A percentile compares a stretch with the other conserved stretches of the same genome.
phyloP scores from a whole-genome alignment of 2,329 filamentous ascomycete genomes.

The Stagonosporopsis cucurbitacearum region DNA sequence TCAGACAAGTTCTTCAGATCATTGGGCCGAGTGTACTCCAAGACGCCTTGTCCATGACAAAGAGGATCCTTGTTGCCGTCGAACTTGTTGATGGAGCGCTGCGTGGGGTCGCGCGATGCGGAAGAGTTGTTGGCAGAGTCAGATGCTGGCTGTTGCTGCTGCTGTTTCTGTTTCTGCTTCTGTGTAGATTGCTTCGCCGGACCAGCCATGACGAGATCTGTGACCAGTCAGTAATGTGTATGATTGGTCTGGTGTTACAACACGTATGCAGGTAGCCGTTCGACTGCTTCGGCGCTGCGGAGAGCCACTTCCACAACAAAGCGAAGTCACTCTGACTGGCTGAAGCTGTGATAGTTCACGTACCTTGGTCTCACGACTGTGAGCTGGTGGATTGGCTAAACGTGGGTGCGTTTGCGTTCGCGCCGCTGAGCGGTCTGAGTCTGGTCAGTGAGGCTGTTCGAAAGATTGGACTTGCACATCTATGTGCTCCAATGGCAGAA shows the following conservation, averaged over 20 bases:
- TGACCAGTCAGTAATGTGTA: slow-evolving; percentile 26
- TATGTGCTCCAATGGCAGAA: slow-evolving; percentile 13
- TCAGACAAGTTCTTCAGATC: slow-evolving; percentile 48
- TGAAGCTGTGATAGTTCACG: slow-evolving; percentile 3
- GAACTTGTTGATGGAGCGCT: slow-evolving; percentile 37
- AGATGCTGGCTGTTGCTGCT: slow-evolving; percentile 14
- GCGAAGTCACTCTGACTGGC: background rate
- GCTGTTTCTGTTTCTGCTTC: slow-evolving; percentile 32
- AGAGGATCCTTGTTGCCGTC: slow-evolving; percentile 47
- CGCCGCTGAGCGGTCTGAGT: slow-evolving; percentile 19
- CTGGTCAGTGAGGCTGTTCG: slow-evolving; percentile 19
- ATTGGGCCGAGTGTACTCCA: slow-evolving; percentile 36
- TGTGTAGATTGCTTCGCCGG: slow-evolving; percentile 45
- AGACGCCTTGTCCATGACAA: background rate
- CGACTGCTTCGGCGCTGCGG: background rate
- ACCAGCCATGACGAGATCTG: slow-evolving; percentile 46
- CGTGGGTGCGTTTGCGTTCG: slow-evolving; percentile 16
- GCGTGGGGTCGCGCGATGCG: slow-evolving; percentile 33
- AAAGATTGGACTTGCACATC: slow-evolving; percentile 13
- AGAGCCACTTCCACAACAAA: background rate
- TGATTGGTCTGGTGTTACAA: slow-evolving; percentile 1
- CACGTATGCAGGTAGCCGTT: background rate
- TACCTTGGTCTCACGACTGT: slow-evolving; percentile 24
- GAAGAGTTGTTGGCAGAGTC: slow-evolving; percentile 37
- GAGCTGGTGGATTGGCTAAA: background rate